These are phyloP conservation scores for Phytomonas serpens DNA, from an alignment of 208 protist genomes.

Conservation along the genomic window DNA sequence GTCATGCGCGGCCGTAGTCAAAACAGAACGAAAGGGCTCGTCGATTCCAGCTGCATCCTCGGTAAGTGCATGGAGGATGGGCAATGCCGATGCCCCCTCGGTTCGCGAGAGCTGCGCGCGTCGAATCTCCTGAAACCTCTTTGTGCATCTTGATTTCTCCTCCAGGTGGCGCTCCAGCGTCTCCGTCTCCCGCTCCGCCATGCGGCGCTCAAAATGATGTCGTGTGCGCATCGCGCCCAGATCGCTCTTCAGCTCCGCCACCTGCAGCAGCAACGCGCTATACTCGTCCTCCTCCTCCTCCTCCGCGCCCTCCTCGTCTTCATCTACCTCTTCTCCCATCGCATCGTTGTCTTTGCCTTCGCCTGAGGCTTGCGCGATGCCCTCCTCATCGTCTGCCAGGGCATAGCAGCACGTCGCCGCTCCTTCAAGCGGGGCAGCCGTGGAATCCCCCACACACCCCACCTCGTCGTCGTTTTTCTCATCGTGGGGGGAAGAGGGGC, in stretches of 20 bases:
- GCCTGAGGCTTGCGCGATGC: constrained; percentile 12
- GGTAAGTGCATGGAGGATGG: background rate
- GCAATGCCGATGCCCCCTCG: background rate
- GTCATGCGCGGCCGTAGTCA: background rate
- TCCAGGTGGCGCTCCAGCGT: background rate
- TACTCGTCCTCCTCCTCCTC: constrained; percentile 20
- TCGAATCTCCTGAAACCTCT: background rate
- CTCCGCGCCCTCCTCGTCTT: constrained; percentile 19
- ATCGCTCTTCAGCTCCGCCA: constrained; percentile 35
- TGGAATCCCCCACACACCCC: background rate
- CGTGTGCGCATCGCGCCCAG: constrained; percentile 13
- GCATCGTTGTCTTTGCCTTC: background rate
- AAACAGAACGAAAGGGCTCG: background rate
- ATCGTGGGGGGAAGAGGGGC: background rate
- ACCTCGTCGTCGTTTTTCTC: background rate
- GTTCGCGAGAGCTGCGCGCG: background rate
- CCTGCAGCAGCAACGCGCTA: constrained; percentile 25
- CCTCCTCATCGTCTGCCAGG: constrained; percentile 17
- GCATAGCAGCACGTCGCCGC: background rate
- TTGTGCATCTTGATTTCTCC: background rate
- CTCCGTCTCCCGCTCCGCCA: constrained; percentile 25
- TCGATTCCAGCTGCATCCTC: background rate
- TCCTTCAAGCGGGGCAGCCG: background rate
- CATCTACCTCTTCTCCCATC: background rate
- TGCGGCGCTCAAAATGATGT: constrained; percentile 27